These are phyloP conservation scores for Moringa oleifera DNA, from an alignment of 345 rosid genomes.

Conservation along the genomic window DNA sequence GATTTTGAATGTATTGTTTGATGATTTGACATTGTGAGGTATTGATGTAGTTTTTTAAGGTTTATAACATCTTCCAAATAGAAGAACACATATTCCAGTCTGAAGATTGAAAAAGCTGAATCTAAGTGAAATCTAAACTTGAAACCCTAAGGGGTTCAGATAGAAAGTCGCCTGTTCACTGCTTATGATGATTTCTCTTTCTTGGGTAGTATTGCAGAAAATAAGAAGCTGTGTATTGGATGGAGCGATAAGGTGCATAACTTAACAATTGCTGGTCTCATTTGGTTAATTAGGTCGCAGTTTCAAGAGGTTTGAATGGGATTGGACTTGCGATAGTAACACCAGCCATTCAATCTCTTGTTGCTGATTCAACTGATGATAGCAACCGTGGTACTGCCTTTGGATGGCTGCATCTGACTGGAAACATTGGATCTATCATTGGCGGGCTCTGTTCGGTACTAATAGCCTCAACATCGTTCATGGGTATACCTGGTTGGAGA, in stretches of 20 bases:
- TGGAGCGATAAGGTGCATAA: background rate
- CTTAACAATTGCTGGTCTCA: background rate
- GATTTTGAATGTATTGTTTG: too few relatives aligned
- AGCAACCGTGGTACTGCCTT: constrained; percentile 71
- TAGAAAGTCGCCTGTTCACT: too few relatives aligned
- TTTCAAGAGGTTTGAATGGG: constrained; percentile 68
- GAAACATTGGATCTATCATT: constrained; percentile 52
- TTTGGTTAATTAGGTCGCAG: constrained; percentile 42
- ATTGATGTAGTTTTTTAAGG: too few relatives aligned
- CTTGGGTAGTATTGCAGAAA: background rate
- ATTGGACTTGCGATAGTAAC: constrained; percentile 58
- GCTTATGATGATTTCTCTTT: too few relatives aligned
- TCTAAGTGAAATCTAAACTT: too few relatives aligned
- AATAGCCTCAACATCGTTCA: constrained; percentile 57
- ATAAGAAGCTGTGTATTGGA: background rate
- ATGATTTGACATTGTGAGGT: too few relatives aligned
- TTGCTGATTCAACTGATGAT: constrained; percentile 77
- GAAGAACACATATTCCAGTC: too few relatives aligned
- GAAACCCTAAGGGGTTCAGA: too few relatives aligned
- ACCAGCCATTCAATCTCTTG: constrained; percentile 58
- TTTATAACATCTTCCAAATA: too few relatives aligned
- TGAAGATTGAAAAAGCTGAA: too few relatives aligned
- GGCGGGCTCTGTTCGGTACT: constrained; percentile 53
- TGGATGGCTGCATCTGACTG: constrained; percentile 71
- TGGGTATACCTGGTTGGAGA: constrained; percentile 79